A percentile compares a stretch with the other conserved stretches of the same genome.
Evolutionary conservation across 2,329 filamentous ascomycete genomes (phyloP).

Genomic region (Exophiala bonariae): DNA sequence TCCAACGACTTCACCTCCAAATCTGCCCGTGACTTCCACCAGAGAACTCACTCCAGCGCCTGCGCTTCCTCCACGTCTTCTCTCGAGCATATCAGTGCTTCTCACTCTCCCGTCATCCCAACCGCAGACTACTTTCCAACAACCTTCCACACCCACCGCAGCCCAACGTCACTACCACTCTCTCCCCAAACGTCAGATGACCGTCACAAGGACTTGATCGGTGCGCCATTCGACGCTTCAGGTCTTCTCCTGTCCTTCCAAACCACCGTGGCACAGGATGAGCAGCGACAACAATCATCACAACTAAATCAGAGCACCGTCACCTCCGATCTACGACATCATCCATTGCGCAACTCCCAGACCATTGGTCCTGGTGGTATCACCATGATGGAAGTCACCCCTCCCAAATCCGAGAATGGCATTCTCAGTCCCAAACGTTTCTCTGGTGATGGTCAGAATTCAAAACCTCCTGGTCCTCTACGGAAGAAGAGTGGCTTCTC

Average conservation of each 20-base stretch:
- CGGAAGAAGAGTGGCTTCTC: conserved; percentile 89
- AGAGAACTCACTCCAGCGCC: conserved; percentile 46
- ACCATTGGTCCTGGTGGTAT: conserved; percentile 44
- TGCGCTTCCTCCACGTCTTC: conserved; percentile 51
- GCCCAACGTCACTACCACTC: conserved; percentile 37
- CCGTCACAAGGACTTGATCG: conserved; percentile 42
- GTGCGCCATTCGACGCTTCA: conserved; percentile 44
- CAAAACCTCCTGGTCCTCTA: conserved; percentile 41
- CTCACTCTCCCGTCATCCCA: conserved; percentile 39
- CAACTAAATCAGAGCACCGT: conserved; percentile 50
- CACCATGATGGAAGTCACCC: conserved; percentile 53
- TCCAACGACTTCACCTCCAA: conserved; percentile 34
- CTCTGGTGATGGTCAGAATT: conserved; percentile 54
- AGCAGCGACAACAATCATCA: conserved; percentile 43
- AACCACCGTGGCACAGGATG: conserved; percentile 24
- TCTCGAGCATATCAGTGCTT: conserved; percentile 43
- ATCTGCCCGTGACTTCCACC: conserved; percentile 33
- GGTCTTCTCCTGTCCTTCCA: conserved; percentile 38
- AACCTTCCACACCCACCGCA: conserved; percentile 36
- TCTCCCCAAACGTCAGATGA: conserved; percentile 28
- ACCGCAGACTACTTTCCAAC: conserved; percentile 34
- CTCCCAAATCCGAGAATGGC: conserved; percentile 46
- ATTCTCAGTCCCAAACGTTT: conserved; percentile 61
- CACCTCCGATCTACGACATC: conserved; percentile 57
- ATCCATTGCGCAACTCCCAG: conserved; percentile 63